Evolutionary conservation across 108 stramenopile species (phyloP).

Genomic region (Cyclostephanos invisitatus): DNA sequence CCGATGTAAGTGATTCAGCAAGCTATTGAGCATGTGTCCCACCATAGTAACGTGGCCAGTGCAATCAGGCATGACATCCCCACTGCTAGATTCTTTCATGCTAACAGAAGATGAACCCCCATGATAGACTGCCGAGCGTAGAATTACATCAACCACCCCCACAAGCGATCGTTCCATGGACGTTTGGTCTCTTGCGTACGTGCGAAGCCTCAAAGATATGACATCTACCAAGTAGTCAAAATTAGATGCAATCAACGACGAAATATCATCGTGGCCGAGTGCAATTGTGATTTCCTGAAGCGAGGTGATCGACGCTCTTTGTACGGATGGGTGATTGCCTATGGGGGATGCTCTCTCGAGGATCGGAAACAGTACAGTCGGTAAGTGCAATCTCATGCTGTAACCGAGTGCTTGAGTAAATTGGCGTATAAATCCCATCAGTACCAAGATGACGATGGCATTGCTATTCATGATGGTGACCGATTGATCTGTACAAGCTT

Average conservation of each 20-base stretch:
- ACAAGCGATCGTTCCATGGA: constrained; percentile 28
- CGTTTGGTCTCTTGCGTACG: constrained; percentile 27
- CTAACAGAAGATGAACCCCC: neutral
- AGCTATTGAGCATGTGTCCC: constrained; percentile 28
- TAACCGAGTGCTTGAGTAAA: constrained; percentile 24
- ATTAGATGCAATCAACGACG: constrained; percentile 34
- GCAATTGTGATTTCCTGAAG: constrained; percentile 28
- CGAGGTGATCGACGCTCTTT: constrained; percentile 20
- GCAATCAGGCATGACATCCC: neutral
- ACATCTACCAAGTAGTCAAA: constrained; percentile 56
- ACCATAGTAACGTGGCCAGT: constrained; percentile 25
- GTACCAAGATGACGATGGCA: constrained; percentile 38
- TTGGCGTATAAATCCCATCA: constrained; percentile 42
- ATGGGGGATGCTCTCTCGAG: constrained; percentile 44
- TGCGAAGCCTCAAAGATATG: constrained; percentile 32
- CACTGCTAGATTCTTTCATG: neutral
- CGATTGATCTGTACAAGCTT: constrained; percentile 10
- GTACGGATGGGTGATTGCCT: constrained; percentile 48
- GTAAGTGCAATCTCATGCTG: constrained; percentile 26
- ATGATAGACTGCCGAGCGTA: constrained; percentile 17
- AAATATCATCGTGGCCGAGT: constrained; percentile 17
- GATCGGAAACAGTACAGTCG: constrained; percentile 46
- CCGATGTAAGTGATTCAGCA: constrained; percentile 32
- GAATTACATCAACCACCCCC: constrained; percentile 41
- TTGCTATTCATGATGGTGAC: constrained; percentile 42